Evolutionary conservation across 805 yeast species (phyloP).

Genomic region (Schwanniomyces sp.): DNA sequence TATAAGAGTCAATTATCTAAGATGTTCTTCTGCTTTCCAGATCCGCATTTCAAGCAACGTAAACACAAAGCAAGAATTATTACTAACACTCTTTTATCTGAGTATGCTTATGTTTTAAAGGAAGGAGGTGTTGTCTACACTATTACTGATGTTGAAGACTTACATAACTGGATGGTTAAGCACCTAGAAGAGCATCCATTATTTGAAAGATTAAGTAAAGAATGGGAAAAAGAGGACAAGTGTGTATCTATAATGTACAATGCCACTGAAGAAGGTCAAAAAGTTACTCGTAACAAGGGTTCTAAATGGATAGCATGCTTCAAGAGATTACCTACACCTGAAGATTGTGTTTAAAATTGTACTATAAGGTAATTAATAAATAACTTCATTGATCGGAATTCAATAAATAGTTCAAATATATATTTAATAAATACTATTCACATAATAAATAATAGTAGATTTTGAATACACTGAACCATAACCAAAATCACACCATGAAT

Average conservation of each 20-base stretch:
- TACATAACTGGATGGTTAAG: slow-evolving; percentile 94
- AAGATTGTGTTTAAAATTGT: slow-evolving; percentile 17
- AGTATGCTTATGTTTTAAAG: slow-evolving; percentile 85
- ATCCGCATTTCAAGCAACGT: slow-evolving; percentile 96
- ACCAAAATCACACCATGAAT: background rate
- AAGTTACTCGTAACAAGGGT: slow-evolving; percentile 89
- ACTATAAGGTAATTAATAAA: background rate
- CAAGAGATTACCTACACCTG: slow-evolving; percentile 66
- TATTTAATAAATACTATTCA: background rate
- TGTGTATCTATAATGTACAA: slow-evolving; percentile 87
- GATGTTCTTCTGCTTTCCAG: slow-evolving; percentile 99
- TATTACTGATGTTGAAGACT: slow-evolving; percentile 91
- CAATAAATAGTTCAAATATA: background rate
- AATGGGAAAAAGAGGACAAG: slow-evolving; percentile 76
- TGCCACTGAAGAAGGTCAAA: slow-evolving; percentile 98
- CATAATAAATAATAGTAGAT: background rate
- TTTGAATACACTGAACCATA: background rate
- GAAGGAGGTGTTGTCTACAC: slow-evolving; percentile 92
- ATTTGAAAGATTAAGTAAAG: slow-evolving; percentile 74
- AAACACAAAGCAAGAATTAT: slow-evolving; percentile 97
- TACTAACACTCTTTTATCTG: slow-evolving; percentile 83
- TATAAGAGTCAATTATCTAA: slow-evolving; percentile 77
- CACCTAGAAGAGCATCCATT: slow-evolving; percentile 90
- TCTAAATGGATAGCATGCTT: slow-evolving; percentile 87
- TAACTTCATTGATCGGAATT: background rate